phyloP scores from a whole-genome alignment of 2,329 filamentous ascomycete species.

The Cladosporium sp. region DNA sequence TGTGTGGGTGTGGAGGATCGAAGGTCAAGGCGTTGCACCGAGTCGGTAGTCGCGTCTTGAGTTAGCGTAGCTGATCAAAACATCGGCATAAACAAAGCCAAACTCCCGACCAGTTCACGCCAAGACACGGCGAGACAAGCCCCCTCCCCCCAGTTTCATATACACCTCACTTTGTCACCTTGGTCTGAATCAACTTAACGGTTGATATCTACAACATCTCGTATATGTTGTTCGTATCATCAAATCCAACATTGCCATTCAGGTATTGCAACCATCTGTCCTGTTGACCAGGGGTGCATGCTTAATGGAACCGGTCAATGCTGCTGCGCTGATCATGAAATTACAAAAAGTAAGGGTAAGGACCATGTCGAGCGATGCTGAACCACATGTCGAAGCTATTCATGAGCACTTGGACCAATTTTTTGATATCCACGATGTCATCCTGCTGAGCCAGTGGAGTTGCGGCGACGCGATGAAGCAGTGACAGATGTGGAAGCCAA shows the following conservation, averaged over 20 bases:
- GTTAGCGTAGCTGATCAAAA: conserved; percentile 5
- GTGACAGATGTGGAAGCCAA: background rate
- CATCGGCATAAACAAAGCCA: conserved; percentile 8
- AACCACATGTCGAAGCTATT: background rate
- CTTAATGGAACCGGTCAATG: background rate
- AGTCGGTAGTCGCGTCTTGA: conserved; percentile 9
- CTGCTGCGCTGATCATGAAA: background rate
- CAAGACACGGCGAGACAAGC: background rate
- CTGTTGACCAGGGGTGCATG: background rate
- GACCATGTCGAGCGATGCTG: background rate
- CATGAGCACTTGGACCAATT: background rate
- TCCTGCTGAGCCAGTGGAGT: background rate
- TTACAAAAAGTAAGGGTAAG: background rate
- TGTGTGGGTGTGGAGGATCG: conserved; percentile 1
- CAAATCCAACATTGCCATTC: no score
- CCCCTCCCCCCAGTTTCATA: no score
- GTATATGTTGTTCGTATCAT: background rate
- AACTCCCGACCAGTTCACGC: background rate
- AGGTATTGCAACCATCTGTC: no score
- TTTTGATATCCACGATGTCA: no score
- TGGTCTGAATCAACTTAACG: background rate
- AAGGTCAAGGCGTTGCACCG: conserved; percentile 4
- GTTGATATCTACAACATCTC: background rate
- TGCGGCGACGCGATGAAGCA: background rate
- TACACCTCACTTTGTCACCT: background rate